Evolutionary conservation across 2,329 filamentous ascomycete genomes (phyloP).

Genomic region (Pseudonectria buxi): DNA sequence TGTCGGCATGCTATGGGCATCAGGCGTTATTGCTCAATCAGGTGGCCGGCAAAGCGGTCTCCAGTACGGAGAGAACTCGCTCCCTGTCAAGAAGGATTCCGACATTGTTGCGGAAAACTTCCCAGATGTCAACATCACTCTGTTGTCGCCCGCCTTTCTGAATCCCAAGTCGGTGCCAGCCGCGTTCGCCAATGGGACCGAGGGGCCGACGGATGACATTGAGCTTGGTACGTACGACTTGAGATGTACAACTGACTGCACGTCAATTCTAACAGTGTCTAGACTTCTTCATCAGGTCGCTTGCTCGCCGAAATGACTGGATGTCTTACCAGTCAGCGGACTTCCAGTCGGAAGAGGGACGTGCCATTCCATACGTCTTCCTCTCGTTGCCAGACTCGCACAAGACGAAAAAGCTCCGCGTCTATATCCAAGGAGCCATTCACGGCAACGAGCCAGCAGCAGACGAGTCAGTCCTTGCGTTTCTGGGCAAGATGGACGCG

Average conservation of each 20-base stretch:
- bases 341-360: conserved; percentile 23
- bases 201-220: conserved; percentile 23
- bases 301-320: conserved; percentile 23
- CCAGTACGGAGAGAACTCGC: conserved; percentile 9
- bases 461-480: conserved; percentile 19
- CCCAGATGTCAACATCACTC: conserved; percentile 20
- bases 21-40: conserved; percentile 2
- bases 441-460: conserved; percentile 24
- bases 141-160: conserved; percentile 23
- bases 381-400: conserved; percentile 5
- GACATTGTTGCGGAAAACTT: conserved; percentile 24
- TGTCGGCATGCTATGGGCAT: not conserved
- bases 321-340: conserved; percentile 19
- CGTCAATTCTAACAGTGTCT: not conserved
- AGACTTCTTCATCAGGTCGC: conserved; percentile 22
- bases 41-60: conserved; percentile 4
- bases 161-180: conserved; percentile 15
- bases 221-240: conserved; percentile 18
- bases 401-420: conserved; percentile 15
- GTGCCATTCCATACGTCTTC: conserved; percentile 9
- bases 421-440: conserved; percentile 22
- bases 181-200: conserved; percentile 21
- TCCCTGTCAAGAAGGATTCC: conserved; percentile 19
- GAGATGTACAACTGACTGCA: not conserved
- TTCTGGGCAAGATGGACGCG: conserved; percentile 22